phyloP scores from a whole-genome alignment of 2,329 filamentous ascomycete species.

The Apiospora marii region DNA sequence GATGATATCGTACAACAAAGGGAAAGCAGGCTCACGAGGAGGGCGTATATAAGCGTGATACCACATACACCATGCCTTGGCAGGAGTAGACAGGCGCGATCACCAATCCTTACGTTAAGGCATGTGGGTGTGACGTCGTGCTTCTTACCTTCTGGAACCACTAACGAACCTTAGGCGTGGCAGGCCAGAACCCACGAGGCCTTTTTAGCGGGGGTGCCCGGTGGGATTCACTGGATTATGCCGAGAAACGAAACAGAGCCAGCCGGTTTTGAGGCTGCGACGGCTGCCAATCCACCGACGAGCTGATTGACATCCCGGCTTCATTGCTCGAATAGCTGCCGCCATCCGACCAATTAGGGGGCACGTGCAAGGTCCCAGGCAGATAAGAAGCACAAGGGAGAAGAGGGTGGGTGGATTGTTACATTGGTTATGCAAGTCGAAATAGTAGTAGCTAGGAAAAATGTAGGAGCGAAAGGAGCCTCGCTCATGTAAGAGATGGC shows the following conservation, averaged over 20 bases:
- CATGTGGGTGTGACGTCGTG: slow-evolving; percentile 13
- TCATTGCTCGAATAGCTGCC: background rate
- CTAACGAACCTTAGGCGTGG: background rate
- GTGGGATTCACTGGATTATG: slow-evolving; percentile 8
- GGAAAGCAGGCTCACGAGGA: background rate
- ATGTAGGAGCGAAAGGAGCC: slow-evolving; percentile 61
- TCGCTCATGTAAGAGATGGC: slow-evolving; percentile 52
- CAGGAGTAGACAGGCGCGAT: background rate
- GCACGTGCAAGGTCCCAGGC: background rate
- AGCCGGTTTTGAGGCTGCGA: slow-evolving; percentile 1
- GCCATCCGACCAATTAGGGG: background rate
- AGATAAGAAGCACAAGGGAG: background rate
- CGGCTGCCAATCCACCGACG: background rate
- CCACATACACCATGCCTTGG: slow-evolving; percentile 5
- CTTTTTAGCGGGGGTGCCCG: background rate
- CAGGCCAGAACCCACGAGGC: background rate
- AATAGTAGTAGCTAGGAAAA: background rate
- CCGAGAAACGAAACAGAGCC: slow-evolving; percentile 6
- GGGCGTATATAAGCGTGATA: slow-evolving; percentile 1
- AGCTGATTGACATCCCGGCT: background rate
- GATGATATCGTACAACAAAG: background rate
- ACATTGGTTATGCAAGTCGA: background rate
- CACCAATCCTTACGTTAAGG: background rate
- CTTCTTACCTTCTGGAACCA: slow-evolving; percentile 12
- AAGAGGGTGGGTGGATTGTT: background rate